phyloP scores from a whole-genome alignment of 305 asterid species.

The Fraxinus sp. region DNA sequence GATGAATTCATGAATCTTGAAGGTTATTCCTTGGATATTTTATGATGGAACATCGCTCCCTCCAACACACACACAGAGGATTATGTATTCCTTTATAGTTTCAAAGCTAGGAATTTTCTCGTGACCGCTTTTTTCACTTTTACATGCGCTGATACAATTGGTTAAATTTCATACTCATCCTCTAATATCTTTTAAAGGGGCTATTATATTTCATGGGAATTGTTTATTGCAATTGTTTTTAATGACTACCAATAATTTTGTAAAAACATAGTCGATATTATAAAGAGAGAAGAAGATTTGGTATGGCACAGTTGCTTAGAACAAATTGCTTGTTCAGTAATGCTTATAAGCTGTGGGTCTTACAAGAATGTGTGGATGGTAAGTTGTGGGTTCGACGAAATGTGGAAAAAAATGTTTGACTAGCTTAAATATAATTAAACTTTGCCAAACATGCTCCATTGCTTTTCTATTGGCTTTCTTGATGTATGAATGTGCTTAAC shows the following conservation, averaged over 20 bases:
- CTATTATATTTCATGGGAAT: neutral
- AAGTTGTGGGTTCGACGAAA: neutral
- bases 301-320: neutral
- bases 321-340: neutral
- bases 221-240: neutral
- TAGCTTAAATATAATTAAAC: neutral
- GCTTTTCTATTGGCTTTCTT: neutral
- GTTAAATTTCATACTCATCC: neutral
- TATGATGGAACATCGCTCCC: neutral
- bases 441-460: neutral
- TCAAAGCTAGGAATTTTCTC: neutral
- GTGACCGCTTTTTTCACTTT: neutral
- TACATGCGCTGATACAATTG: neutral
- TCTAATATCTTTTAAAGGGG: neutral
- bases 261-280: neutral
- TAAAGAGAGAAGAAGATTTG: neutral
- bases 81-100: neutral
- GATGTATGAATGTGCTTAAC: slow-evolving; percentile 23
- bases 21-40: neutral
- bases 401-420: neutral
- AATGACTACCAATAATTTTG: neutral
- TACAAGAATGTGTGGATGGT: neutral
- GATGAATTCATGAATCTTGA: neutral
- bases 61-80: neutral
- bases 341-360: neutral